Evolutionary conservation across 495 filamentous ascomycete species (phyloP).

Genomic region (Lepraria neglecta): DNA sequence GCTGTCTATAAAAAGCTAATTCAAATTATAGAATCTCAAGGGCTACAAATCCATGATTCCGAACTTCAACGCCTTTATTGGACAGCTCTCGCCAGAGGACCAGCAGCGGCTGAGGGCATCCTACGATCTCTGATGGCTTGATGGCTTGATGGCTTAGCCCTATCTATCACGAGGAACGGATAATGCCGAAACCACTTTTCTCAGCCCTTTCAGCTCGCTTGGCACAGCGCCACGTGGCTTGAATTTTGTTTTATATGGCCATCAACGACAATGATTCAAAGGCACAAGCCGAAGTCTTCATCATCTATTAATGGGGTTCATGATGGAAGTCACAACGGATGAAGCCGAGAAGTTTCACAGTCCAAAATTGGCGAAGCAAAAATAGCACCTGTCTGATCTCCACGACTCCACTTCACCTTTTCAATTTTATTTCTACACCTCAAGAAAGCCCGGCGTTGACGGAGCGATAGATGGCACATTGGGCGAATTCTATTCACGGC

Average conservation of each 20-base stretch:
- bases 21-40: conserved; percentile 57
- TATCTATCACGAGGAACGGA: not conserved
- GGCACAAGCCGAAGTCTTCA: not conserved
- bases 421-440: too few species aligned
- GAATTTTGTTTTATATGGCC: not conserved
- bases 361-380: not conserved
- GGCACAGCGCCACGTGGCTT: conserved; percentile 9
- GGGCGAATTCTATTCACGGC: conserved; percentile 5
- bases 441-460: conserved; percentile 4
- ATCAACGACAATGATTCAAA: conserved; percentile 6
- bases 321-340: not conserved
- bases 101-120: conserved; percentile 47
- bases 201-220: conserved; percentile 13
- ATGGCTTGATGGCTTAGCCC: not conserved
- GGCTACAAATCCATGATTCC: conserved; percentile 82
- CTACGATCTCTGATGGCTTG: conserved; percentile 27
- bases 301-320: not conserved
- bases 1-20: conserved; percentile 20
- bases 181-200: not conserved
- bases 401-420: too few species aligned
- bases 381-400: not conserved
- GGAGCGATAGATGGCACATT: not conserved
- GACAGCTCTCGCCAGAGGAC: conserved; percentile 57
- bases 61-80: conserved; percentile 73
- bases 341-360: not conserved